phyloP scores from a whole-genome alignment of 2,329 filamentous ascomycete genomes.

The Exophiala oligosperma region DNA sequence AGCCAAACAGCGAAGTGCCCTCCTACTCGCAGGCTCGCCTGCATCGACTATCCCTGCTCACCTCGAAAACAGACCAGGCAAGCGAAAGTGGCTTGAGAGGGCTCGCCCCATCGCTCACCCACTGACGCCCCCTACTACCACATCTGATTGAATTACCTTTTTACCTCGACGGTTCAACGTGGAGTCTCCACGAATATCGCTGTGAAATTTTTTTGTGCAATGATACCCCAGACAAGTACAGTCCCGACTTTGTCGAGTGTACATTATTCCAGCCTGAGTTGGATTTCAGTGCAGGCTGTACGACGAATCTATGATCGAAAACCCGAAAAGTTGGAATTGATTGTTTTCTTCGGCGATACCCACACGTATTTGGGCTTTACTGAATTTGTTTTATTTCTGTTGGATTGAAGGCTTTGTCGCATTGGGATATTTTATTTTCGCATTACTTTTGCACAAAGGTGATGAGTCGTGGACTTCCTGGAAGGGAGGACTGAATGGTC shows the following conservation, averaged over 20 bases:
- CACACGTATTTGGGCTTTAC: background rate
- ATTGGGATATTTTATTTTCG: too few relatives aligned
- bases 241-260: constrained; percentile 10
- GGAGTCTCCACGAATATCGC: background rate
- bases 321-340: background rate
- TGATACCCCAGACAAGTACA: constrained; percentile 11
- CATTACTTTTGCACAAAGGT: too few relatives aligned
- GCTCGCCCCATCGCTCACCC: constrained; percentile 33
- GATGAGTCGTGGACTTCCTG: too few relatives aligned
- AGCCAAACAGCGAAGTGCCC: constrained; percentile 82
- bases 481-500: too few relatives aligned
- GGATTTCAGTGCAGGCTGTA: background rate
- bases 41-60: constrained; percentile 73
- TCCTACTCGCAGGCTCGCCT: constrained; percentile 76
- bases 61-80: constrained; percentile 85
- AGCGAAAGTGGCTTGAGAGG: constrained; percentile 70
- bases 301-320: background rate
- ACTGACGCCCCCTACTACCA: constrained; percentile 15
- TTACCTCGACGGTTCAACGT: background rate
- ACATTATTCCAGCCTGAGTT: constrained; percentile 9
- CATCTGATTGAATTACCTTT: constrained; percentile 11
- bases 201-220: background rate
- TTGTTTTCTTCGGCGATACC: background rate
- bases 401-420: background rate
- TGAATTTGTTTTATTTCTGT: background rate